Base-by-base conservation (phyloP, 305 asterid species). In the Plantago lanceolata region DNA sequence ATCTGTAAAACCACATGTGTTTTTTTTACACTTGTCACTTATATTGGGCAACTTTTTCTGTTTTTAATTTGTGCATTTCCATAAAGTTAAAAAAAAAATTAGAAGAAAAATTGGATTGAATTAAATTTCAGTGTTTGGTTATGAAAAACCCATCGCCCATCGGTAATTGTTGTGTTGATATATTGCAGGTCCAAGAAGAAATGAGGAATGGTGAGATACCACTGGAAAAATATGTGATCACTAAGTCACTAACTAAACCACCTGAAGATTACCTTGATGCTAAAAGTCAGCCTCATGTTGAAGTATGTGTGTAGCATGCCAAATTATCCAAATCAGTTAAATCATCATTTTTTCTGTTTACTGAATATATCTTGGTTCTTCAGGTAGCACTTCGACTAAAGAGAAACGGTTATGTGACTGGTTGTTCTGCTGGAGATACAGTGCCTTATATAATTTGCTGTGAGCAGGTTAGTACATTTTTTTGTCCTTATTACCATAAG, bases 181-280 rank as follows among this genome's bases (percentile, higher is more conserved):
- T 48, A 68, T 54, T 78, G 70, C 84, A 94, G 99, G 95, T 82
- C 70, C 97, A 86, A 73, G 95, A 86, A 72, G 93, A 90, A 66
- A 83, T 90, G 96, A 87, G 97, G 82, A 86, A 69, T 61, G 99
- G 97, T 20, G 90, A 88, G 78, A 73, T 90, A 67, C 85, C 85
- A 2, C 81, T 94, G 73, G 95, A 94, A 62, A 94, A 94, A 75
- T 94, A 87, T 73, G 80, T 94, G 62, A 90, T 94, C 71, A 88
- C 95, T 33, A 94, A 94, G 83, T 76, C 96, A 18, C 80, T 94
- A 63, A 94, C 97, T 21, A 94, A 84, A 81, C 84, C 95, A 65
- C 99, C 99, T 59, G 99, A 94, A 81, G 88, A 95, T 68, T 94
- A 94, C 68, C 96, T 96, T 24, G 99, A 94, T 79, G 92, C 87